Percentiles rank a stretch among this genome's conserved stretches.
Conservation (phyloP, 768 basidiomycete species). For the Termitomyces sp. region DNA sequence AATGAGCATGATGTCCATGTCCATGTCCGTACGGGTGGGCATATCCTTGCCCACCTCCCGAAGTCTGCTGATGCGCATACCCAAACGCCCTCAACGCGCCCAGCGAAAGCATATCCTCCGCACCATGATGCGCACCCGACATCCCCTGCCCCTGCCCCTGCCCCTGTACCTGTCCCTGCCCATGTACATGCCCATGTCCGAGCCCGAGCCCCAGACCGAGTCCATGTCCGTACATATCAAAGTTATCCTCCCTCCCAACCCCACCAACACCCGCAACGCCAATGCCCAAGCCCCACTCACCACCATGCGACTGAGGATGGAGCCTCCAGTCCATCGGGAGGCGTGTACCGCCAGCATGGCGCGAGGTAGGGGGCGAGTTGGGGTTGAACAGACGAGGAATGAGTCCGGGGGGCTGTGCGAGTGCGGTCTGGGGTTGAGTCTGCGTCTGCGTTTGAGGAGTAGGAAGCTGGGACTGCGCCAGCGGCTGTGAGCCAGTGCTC, state of each 20-base stretch:
- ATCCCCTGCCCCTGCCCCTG: neutral
- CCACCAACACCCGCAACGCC: neutral
- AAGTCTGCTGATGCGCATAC: constrained; percentile 19
- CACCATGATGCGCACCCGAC: neutral
- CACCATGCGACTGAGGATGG: constrained; percentile 28
- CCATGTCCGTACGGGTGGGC: neutral
- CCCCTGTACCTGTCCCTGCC: neutral
- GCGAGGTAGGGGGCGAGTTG: neutral
- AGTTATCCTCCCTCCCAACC: constrained; percentile 16
- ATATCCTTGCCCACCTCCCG: constrained; percentile 22
- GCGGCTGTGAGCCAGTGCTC: neutral
- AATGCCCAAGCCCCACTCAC: constrained; percentile 9
- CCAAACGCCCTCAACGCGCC: neutral
- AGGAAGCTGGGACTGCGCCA: neutral
- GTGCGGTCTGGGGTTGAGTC: neutral
- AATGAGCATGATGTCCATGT: neutral
- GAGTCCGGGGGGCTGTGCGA: constrained; percentile 13
- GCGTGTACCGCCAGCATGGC: constrained; percentile 9
- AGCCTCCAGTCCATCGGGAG: constrained; percentile 38
- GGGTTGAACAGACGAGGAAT: neutral
- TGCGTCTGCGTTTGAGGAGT: neutral
- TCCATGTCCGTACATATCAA: neutral
- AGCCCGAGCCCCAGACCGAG: neutral
- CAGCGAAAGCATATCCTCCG: neutral
- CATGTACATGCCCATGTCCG: neutral